Percentiles rank a stretch among this genome's conserved stretches.
Conservation (phyloP, 1,284 basidiomycete genomes). For the Melanopsichium pennsylvanicum region DNA sequence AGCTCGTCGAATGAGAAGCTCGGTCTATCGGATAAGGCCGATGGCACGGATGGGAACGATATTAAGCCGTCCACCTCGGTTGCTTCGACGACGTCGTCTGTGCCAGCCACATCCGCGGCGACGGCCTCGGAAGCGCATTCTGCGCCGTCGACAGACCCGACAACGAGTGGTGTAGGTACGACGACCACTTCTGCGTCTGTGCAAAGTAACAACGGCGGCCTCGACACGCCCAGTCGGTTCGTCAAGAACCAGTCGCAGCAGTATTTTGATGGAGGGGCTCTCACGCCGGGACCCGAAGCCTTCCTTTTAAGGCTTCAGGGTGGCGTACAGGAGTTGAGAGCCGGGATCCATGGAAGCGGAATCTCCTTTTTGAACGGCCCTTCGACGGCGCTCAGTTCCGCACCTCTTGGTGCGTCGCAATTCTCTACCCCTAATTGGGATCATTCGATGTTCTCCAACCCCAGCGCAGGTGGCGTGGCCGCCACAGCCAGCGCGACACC, state of each 20-base stretch:
- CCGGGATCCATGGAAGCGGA: slow-evolving; percentile 51
- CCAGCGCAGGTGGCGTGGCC: slow-evolving; percentile 18
- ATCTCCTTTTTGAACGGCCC: slow-evolving; percentile 46
- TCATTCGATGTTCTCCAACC: slow-evolving; percentile 35
- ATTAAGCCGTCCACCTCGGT: slow-evolving; percentile 3
- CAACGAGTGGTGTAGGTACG: background rate
- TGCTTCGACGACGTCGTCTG: slow-evolving; percentile 3
- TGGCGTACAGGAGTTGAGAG: slow-evolving; percentile 54
- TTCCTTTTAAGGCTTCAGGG: slow-evolving; percentile 56
- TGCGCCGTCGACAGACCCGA: slow-evolving; percentile 2
- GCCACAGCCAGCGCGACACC: slow-evolving; percentile 27
- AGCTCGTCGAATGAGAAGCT: slow-evolving; percentile 34
- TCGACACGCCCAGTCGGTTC: slow-evolving; percentile 46
- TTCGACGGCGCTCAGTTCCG: slow-evolving; percentile 25
- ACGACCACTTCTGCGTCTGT: slow-evolving; percentile 24
- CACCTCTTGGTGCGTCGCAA: slow-evolving; percentile 22
- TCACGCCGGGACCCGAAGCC: slow-evolving; percentile 57
- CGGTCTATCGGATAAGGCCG: slow-evolving; percentile 13
- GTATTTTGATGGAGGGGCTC: slow-evolving; percentile 56
- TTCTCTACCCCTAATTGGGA: slow-evolving; percentile 42
- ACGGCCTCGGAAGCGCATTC: slow-evolving; percentile 5
- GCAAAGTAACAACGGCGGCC: slow-evolving; percentile 27
- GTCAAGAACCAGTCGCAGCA: slow-evolving; percentile 45
- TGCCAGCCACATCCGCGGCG: slow-evolving; percentile 7
- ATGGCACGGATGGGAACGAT: slow-evolving; percentile 2